Conservation (phyloP, 305 asterid species). For the Withania somnifera region DNA sequence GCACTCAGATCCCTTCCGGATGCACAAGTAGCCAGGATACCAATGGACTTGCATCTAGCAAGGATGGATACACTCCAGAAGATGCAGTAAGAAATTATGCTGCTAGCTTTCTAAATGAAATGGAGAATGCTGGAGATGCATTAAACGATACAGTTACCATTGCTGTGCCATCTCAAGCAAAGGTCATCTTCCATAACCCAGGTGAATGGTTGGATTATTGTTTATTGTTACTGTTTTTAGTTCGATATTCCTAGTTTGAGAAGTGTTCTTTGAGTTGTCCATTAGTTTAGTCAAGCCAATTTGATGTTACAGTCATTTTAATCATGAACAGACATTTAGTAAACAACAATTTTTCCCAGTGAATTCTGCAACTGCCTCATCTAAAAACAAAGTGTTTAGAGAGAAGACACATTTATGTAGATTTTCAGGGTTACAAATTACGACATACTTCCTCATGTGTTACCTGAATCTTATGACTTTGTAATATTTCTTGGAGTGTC, state of each 20-base stretch:
- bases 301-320: background rate
- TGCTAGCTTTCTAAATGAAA: conserved; percentile 1
- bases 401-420: background rate
- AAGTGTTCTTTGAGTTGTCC: background rate
- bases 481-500: background rate
- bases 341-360: background rate
- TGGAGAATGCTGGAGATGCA: conserved; percentile 12
- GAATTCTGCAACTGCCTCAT: background rate
- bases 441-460: background rate
- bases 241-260: background rate
- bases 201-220: conserved; percentile 27
- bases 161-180: conserved; percentile 44
- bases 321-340: background rate
- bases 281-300: background rate
- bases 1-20: conserved; percentile 29
- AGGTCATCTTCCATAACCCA: conserved; percentile 24
- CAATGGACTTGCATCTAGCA: conserved; percentile 9
- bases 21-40: conserved; percentile 19
- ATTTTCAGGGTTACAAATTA: background rate
- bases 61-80: conserved; percentile 23
- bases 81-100: conserved; percentile 8
- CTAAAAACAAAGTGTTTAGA: background rate
- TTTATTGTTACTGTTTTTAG: background rate
- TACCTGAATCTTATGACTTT: background rate
- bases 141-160: conserved; percentile 32